Percentiles rank a stretch among this genome's conserved stretches.
phyloP scores from a whole-genome alignment of 345 rosid species.

The Syzygium oleosum region DNA sequence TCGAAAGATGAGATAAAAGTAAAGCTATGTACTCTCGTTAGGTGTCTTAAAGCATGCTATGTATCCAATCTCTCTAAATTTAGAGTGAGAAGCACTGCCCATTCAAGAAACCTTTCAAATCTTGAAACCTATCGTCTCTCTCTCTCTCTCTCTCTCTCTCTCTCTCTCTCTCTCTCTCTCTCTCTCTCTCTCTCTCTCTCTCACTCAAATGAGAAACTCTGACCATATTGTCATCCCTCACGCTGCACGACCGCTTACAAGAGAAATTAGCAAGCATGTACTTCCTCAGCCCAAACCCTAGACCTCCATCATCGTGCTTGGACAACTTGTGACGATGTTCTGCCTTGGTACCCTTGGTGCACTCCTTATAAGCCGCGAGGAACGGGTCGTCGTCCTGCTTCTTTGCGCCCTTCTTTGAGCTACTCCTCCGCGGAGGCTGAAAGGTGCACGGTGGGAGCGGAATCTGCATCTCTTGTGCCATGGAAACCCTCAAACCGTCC shows the following conservation, averaged over 20 bases:
- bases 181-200: not conserved
- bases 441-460: conserved; percentile 36
- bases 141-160: not conserved
- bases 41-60: not conserved
- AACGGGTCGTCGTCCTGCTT: conserved; percentile 36
- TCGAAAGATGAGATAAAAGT: not conserved
- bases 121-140: not conserved
- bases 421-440: conserved; percentile 19
- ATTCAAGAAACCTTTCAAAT: not conserved
- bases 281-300: conserved; percentile 7
- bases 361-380: conserved; percentile 37
- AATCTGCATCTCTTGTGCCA: conserved; percentile 7
- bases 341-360: conserved; percentile 14
- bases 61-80: not conserved
- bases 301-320: not conserved
- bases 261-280: conserved; percentile 13
- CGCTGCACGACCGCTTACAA: conserved; percentile 32
- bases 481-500: not conserved
- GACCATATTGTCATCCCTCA: conserved; percentile 25
- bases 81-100: not conserved
- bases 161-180: not conserved
- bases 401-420: conserved; percentile 17
- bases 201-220: conserved; percentile 20
- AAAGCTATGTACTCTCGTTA: not conserved
- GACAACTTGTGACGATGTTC: not conserved